phyloP scores from a whole-genome alignment of 106 monocot genomes.

The Dioscorea alata region DNA sequence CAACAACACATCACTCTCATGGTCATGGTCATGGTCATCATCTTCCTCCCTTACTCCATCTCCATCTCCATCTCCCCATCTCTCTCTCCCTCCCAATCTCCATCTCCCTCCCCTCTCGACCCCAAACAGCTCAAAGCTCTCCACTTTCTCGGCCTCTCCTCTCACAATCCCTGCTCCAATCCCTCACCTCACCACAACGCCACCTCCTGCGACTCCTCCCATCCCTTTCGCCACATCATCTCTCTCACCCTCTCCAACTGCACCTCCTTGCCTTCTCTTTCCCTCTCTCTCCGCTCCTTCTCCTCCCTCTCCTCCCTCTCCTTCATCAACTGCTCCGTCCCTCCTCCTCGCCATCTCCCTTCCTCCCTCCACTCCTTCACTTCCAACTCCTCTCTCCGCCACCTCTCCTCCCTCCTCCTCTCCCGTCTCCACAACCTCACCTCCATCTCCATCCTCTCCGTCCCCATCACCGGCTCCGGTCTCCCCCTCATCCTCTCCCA shows the following conservation, averaged over 20 bases:
- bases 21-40: neutral
- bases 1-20: neutral
- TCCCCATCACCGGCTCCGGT: slow-evolving; percentile 37
- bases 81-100: slow-evolving; percentile 5
- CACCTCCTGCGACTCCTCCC: slow-evolving; percentile 50
- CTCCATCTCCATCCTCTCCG: slow-evolving; percentile 41
- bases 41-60: neutral
- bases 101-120: slow-evolving; percentile 24
- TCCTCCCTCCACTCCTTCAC: slow-evolving; percentile 37
- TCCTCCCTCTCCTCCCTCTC: slow-evolving; percentile 56
- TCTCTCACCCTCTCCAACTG: slow-evolving; percentile 56
- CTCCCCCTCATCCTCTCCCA: slow-evolving; percentile 57
- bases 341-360: slow-evolving; percentile 30
- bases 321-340: slow-evolving; percentile 29
- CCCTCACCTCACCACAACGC: slow-evolving; percentile 38
- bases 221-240: slow-evolving; percentile 54
- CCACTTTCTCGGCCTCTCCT: slow-evolving; percentile 39
- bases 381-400: slow-evolving; percentile 29
- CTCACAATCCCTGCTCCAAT: slow-evolving; percentile 42
- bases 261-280: slow-evolving; percentile 48
- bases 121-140: slow-evolving; percentile 54
- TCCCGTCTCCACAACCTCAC: slow-evolving; percentile 67
- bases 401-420: slow-evolving; percentile 50
- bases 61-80: slow-evolving; percentile 1
- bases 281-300: slow-evolving; percentile 45